These are phyloP conservation scores for Ascochyta clinopodiicola DNA, from an alignment of 2,329 filamentous ascomycete genomes.

Conservation along the genomic window DNA sequence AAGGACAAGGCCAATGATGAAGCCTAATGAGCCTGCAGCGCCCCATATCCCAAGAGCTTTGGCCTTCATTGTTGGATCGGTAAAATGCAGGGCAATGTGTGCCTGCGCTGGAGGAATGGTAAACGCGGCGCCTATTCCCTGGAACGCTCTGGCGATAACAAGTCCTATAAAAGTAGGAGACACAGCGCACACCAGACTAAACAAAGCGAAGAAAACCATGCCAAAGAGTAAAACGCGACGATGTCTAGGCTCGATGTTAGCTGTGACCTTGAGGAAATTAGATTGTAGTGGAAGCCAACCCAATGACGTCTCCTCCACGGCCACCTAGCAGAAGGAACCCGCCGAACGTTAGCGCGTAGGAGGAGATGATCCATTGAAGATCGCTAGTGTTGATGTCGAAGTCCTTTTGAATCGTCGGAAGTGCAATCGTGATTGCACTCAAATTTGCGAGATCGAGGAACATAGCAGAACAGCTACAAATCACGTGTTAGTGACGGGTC, in stretches of 20 bases:
- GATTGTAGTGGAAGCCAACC: not conserved
- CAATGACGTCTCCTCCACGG: slow-evolving; percentile 9
- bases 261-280: not conserved
- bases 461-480: no score
- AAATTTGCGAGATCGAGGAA: no score
- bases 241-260: not conserved
- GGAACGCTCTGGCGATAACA: not conserved
- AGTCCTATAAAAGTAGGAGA: not conserved
- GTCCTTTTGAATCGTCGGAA: no score
- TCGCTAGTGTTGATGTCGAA: no score
- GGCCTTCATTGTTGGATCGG: not conserved
- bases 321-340: slow-evolving; percentile 11
- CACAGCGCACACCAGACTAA: slow-evolving; percentile 2
- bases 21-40: slow-evolving; percentile 3
- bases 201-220: slow-evolving; percentile 5
- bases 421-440: no score
- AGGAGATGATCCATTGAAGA: no score
- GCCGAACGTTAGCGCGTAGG: not conserved
- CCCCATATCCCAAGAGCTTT: slow-evolving; percentile 6
- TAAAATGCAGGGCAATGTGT: not conserved
- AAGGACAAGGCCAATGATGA: not conserved
- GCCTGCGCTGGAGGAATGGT: slow-evolving; percentile 10
- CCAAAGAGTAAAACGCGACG: slow-evolving; percentile 3
- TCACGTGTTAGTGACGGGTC: no score
- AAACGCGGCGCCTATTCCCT: slow-evolving; percentile 8